Conservation (phyloP, 164 flowering plant genomes). For the Chimonanthus praecox region DNA sequence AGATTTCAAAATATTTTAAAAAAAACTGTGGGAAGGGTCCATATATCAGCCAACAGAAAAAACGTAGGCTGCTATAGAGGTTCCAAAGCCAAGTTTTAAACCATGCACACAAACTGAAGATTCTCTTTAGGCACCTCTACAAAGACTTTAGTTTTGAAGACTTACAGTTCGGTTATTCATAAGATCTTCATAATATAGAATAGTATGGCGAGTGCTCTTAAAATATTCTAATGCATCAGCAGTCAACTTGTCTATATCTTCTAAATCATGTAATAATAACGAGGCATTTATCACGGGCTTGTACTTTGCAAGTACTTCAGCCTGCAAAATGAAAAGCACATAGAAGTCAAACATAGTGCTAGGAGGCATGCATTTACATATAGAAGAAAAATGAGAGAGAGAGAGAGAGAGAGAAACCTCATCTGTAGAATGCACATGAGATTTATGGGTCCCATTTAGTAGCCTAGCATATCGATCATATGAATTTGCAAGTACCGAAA, state of each 20-base stretch:
- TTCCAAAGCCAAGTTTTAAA: too few species aligned
- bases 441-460: conserved; percentile 62
- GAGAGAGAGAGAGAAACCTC: conserved; percentile 35
- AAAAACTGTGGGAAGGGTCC: too few species aligned
- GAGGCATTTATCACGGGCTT: conserved; percentile 53
- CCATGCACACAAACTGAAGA: too few species aligned
- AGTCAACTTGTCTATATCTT: conserved; percentile 34
- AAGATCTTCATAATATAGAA: conserved; percentile 69
- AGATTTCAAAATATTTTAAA: too few species aligned
- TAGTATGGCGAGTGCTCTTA: conserved; percentile 56
- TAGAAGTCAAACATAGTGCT: too few species aligned
- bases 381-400: not conserved
- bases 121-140: too few species aligned
- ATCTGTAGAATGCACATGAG: conserved; percentile 46
- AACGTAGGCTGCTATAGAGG: too few species aligned
- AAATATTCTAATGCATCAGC: conserved; percentile 44
- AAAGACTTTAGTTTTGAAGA: too few species aligned
- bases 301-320: conserved; percentile 53
- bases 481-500: conserved; percentile 53
- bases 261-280: conserved; percentile 39
- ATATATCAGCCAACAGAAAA: too few species aligned
- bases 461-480: conserved; percentile 45
- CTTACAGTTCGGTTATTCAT: conserved; percentile 48
- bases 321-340: conserved; percentile 33
- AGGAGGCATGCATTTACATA: not conserved